These are phyloP conservation scores for Chrysosporium keratinophilum DNA, from an alignment of 2,329 filamentous ascomycete genomes.

Conservation along the genomic window DNA sequence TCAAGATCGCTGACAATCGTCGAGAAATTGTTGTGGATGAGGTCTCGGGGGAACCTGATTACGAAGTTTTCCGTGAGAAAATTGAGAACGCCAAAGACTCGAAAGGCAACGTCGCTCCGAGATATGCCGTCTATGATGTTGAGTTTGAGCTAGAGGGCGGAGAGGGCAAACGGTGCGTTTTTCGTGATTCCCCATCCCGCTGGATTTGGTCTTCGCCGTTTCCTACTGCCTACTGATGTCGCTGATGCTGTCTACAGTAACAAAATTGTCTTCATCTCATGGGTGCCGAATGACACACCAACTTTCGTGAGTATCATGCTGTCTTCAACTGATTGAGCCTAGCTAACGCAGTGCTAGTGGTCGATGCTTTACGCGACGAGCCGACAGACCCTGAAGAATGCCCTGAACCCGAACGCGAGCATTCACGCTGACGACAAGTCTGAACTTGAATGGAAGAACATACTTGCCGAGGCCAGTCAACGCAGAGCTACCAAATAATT, in stretches of 20 bases:
- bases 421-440: conserved; percentile 35
- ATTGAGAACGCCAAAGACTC: conserved; percentile 35
- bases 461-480: conserved; percentile 12
- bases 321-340: background rate
- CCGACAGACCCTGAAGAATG: conserved; percentile 40
- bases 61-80: conserved; percentile 40
- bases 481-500: conserved; percentile 10
- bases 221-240: background rate
- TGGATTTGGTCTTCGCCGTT: background rate
- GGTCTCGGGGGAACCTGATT: conserved; percentile 35
- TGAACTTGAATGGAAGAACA: conserved; percentile 37
- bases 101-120: conserved; percentile 36
- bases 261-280: conserved; percentile 45
- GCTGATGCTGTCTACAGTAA: conserved; percentile 26
- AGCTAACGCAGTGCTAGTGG: conserved; percentile 25
- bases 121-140: conserved; percentile 43
- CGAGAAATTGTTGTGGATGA: conserved; percentile 42
- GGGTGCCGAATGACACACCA: conserved; percentile 34
- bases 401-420: conserved; percentile 35
- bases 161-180: conserved; percentile 40
- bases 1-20: conserved; percentile 43
- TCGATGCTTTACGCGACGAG: conserved; percentile 45
- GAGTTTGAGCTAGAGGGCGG: conserved; percentile 40
- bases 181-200: background rate
- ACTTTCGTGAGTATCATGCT: conserved; percentile 29